Percentiles rank a stretch among this genome's conserved stretches.
Conservation (phyloP, 805 yeast genomes). For the Yamadazyma paraphyllophila region DNA sequence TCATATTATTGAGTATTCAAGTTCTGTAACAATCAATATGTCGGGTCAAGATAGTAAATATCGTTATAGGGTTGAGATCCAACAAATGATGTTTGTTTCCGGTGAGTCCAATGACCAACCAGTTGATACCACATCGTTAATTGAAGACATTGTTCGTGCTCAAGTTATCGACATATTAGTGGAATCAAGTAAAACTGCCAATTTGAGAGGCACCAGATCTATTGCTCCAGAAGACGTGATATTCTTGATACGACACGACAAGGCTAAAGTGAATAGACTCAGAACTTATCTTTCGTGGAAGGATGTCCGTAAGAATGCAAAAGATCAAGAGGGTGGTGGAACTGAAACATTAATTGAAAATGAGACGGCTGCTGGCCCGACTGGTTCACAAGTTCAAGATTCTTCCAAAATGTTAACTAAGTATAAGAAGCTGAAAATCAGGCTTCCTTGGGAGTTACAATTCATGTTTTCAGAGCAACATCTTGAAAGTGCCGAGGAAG, state of each 20-base stretch:
- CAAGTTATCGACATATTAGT: slow-evolving; percentile 85
- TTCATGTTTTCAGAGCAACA: slow-evolving; percentile 94
- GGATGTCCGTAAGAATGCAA: slow-evolving; percentile 82
- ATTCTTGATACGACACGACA: slow-evolving; percentile 86
- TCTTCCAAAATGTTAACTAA: slow-evolving; percentile 44
- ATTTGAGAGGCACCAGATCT: slow-evolving; percentile 74
- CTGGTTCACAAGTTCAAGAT: slow-evolving; percentile 30
- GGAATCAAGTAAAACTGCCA: slow-evolving; percentile 77
- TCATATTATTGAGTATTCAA: neutral
- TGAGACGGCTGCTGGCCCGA: slow-evolving; percentile 42
- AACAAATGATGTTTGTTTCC: slow-evolving; percentile 96
- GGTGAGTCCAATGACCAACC: slow-evolving; percentile 97
- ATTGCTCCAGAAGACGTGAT: slow-evolving; percentile 92
- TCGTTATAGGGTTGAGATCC: slow-evolving; percentile 88
- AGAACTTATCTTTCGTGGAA: slow-evolving; percentile 95
- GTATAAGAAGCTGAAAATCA: slow-evolving; percentile 70
- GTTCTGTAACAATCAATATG: neutral
- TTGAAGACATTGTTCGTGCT: slow-evolving; percentile 92
- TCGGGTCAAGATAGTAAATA: slow-evolving; percentile 38
- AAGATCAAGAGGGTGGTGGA: slow-evolving; percentile 54
- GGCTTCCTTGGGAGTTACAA: slow-evolving; percentile 93
- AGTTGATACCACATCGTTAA: slow-evolving; percentile 82
- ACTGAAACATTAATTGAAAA: slow-evolving; percentile 50
- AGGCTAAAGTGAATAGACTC: slow-evolving; percentile 87
- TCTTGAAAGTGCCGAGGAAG: slow-evolving; percentile 61